phyloP scores from a whole-genome alignment of 495 filamentous ascomycete species.

The Amorphotheca resinae region DNA sequence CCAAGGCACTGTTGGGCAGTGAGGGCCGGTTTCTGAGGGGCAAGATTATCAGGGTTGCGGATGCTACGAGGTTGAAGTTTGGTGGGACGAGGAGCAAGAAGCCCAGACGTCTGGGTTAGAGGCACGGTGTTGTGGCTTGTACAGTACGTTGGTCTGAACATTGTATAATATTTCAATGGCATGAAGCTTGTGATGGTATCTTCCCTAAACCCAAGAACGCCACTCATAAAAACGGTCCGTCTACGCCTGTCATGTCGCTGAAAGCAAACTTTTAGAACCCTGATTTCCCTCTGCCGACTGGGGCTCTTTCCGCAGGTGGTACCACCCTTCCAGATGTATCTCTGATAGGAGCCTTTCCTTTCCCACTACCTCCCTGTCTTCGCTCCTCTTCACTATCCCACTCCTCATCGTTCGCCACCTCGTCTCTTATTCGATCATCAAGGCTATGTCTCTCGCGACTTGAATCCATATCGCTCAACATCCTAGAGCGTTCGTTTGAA shows the following conservation, averaged over 20 bases:
- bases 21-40: constrained; percentile 64
- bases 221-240: no score
- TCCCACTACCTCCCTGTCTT: constrained; percentile 24
- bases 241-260: constrained; percentile 13
- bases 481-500: constrained; percentile 38
- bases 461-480: constrained; percentile 31
- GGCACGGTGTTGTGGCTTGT: not conserved
- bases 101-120: constrained; percentile 67
- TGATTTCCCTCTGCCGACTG: constrained; percentile 9
- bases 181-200: constrained; percentile 13
- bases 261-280: not conserved
- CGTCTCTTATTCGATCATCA: constrained; percentile 5
- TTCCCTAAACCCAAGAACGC: constrained; percentile 3
- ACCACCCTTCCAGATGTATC: constrained; percentile 29
- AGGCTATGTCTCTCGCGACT: constrained; percentile 16
- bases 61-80: constrained; percentile 84
- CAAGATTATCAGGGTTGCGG: constrained; percentile 62
- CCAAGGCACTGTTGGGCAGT: constrained; percentile 73
- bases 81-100: constrained; percentile 80
- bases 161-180: not conserved
- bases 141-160: constrained; percentile 8
- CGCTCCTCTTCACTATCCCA: constrained; percentile 23
- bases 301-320: constrained; percentile 29
- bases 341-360: constrained; percentile 28
- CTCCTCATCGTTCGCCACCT: constrained; percentile 14